Evolutionary conservation across 2,329 filamentous ascomycete species (phyloP).

Genomic region (Fusarium torreyae): DNA sequence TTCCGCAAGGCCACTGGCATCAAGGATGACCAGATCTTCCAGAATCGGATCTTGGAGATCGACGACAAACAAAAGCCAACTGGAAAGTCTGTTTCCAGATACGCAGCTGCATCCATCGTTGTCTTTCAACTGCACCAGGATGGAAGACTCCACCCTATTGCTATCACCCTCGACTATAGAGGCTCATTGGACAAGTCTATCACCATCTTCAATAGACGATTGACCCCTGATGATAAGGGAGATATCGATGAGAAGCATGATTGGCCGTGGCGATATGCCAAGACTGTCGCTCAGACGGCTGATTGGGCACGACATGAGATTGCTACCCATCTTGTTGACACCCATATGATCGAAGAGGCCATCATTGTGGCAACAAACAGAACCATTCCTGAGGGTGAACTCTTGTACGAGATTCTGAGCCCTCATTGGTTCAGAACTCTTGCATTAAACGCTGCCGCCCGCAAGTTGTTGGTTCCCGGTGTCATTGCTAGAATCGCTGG

Average conservation of each 20-base stretch:
- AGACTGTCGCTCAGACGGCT: slow-evolving; percentile 37
- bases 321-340: slow-evolving; percentile 36
- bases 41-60: slow-evolving; percentile 4
- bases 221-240: slow-evolving; percentile 24
- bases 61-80: neutral
- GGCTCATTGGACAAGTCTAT: slow-evolving; percentile 21
- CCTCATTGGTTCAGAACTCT: slow-evolving; percentile 39
- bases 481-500: slow-evolving; percentile 32
- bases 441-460: slow-evolving; percentile 24
- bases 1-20: slow-evolving; percentile 33
- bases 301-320: slow-evolving; percentile 41
- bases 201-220: slow-evolving; percentile 35
- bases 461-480: slow-evolving; percentile 11
- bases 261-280: slow-evolving; percentile 41
- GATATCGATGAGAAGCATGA: slow-evolving; percentile 29
- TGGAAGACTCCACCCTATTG: slow-evolving; percentile 33
- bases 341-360: slow-evolving; percentile 38
- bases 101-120: slow-evolving; percentile 29
- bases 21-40: slow-evolving; percentile 17
- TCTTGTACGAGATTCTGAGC: slow-evolving; percentile 35
- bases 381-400: slow-evolving; percentile 24
- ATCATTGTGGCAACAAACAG: slow-evolving; percentile 40
- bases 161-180: slow-evolving; percentile 36
- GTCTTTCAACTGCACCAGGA: slow-evolving; percentile 36
- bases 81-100: neutral